Base-by-base conservation (phyloP, 495 filamentous ascomycete species). In the Penicillium egyptiacum region DNA sequence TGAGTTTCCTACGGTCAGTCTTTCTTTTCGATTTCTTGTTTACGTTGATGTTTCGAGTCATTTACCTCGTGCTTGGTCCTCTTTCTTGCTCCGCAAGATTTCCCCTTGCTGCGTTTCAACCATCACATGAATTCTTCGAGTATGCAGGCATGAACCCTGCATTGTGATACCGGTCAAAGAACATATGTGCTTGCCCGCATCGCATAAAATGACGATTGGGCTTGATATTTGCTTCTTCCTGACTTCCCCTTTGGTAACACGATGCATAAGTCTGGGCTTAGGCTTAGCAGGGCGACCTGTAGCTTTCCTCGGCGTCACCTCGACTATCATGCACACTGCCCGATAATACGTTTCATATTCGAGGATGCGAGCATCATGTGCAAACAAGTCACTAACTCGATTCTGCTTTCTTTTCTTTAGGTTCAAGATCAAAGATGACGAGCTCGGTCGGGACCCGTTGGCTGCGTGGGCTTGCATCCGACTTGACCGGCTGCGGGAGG, bases 401-500 rank as follows among this genome's bases (percentile, higher is more conserved):
- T n/a, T 42, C 19, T 62, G 46, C 10, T 23, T 45, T 42, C 10
- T 7, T 14, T n/a, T 48, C 44, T 56, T n/a, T 43, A 90, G 93
- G 53, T 90, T 97, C 71, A 88, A 95, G 68, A 79, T 97, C 60
- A 85, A 89, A 67, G 88, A 96, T 64, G 86, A 93, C 57, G 86
- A 91, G 60, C 77, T 93, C 51, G 84, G 84, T 3, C 79, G 81
- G 56, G 91, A 96, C 60, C 77, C 86, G 46, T 66, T 95, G 37
- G 90, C 89, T 19, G 90, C 86, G 11, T 98, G 93, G 93, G 84
- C 90, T 8, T 96, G 91, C 66, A 84, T 96, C 53, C 79, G 91
- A 19, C 81, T 97, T 1, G 90, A 96, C 71, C 81, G 90, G 16
- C 70, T 96, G 51, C 82, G 84, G 45, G 67, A 79, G 37, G 93